Percentiles rank a stretch among this genome's conserved stretches.
Evolutionary conservation across 2,329 filamentous ascomycete genomes (phyloP).

Genomic region (Hypoxylon sp.): DNA sequence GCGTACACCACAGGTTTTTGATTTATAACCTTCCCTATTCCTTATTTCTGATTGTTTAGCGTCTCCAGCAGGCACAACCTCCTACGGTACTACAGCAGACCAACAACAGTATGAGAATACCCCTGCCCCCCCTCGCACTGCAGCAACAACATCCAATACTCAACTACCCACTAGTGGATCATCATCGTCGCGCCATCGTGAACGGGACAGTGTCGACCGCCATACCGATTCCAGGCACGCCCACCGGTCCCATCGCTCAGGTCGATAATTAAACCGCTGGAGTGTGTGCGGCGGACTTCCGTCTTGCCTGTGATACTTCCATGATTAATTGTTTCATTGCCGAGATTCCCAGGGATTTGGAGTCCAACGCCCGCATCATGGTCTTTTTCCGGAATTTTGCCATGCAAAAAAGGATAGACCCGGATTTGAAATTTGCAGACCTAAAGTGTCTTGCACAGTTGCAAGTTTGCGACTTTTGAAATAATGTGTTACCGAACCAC

Average conservation of each 20-base stretch:
- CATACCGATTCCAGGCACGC: constrained; percentile 52
- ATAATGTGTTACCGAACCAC: constrained; percentile 50
- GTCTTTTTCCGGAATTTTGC: constrained; percentile 50
- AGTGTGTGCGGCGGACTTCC: constrained; percentile 35
- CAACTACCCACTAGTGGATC: constrained; percentile 54
- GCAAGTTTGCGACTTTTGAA: constrained; percentile 56
- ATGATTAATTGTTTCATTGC: constrained; percentile 54
- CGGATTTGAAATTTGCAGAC: constrained; percentile 52
- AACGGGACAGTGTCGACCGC: constrained; percentile 54
- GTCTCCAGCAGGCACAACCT: constrained; percentile 65
- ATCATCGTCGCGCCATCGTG: constrained; percentile 51
- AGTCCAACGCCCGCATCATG: constrained; percentile 48
- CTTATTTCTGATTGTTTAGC: constrained; percentile 65
- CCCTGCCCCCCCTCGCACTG: constrained; percentile 56
- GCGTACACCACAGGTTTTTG: constrained; percentile 62
- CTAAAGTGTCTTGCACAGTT: constrained; percentile 52
- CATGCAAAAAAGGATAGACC: constrained; percentile 54
- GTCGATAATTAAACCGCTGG: constrained; percentile 48
- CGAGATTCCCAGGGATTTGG: constrained; percentile 52
- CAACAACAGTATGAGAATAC: constrained; percentile 68
- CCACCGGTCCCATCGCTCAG: constrained; percentile 51
- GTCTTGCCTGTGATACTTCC: constrained; percentile 50
- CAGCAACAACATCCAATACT: constrained; percentile 51
- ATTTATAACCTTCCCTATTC: constrained; percentile 45
- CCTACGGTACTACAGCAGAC: constrained; percentile 59